Evolutionary conservation across 371 early-diverging fungal species (phyloP).

Genomic region (Choanephora cucurbitarum): DNA sequence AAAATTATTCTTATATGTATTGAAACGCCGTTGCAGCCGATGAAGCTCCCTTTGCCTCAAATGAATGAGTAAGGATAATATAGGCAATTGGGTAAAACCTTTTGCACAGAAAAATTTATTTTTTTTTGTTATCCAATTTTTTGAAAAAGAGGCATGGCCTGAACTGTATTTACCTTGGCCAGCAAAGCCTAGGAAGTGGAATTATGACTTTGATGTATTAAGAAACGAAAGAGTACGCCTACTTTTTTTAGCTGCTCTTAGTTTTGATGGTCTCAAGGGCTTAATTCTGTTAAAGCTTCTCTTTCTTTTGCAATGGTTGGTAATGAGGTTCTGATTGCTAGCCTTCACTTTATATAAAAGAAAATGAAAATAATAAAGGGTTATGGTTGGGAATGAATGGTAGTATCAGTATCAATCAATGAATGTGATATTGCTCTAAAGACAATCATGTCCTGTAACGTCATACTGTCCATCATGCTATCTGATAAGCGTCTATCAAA

Average conservation of each 20-base stretch:
- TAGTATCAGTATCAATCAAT: conserved; percentile 40
- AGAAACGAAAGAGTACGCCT: background rate
- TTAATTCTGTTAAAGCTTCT: conserved; percentile 14
- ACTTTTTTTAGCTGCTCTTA: conserved; percentile 2
- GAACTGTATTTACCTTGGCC: conserved; percentile 30
- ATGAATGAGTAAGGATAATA: conserved; percentile 58
- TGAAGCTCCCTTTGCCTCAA: conserved; percentile 42
- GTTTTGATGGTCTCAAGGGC: background rate
- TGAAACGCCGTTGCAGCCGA: background rate
- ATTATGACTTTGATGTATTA: background rate
- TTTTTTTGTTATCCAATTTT: conserved; percentile 34
- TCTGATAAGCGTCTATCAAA: conserved; percentile 55
- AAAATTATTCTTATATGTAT: background rate
- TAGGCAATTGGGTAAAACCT: conserved; percentile 51
- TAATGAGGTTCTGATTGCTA: conserved; percentile 38
- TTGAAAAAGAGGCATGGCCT: conserved; percentile 45
- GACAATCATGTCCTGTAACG: conserved; percentile 80
- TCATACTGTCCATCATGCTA: conserved; percentile 62
- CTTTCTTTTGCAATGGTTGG: conserved; percentile 21
- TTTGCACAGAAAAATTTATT: conserved; percentile 36
- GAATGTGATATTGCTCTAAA: conserved; percentile 79
- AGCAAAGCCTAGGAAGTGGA: background rate
- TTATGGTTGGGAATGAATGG: too few relatives aligned
- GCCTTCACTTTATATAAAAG: conserved; percentile 25
- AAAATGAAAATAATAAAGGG: conserved; percentile 22